Base-by-base conservation (phyloP, 2,329 filamentous ascomycete species). In the Colletotrichum kahawae region DNA sequence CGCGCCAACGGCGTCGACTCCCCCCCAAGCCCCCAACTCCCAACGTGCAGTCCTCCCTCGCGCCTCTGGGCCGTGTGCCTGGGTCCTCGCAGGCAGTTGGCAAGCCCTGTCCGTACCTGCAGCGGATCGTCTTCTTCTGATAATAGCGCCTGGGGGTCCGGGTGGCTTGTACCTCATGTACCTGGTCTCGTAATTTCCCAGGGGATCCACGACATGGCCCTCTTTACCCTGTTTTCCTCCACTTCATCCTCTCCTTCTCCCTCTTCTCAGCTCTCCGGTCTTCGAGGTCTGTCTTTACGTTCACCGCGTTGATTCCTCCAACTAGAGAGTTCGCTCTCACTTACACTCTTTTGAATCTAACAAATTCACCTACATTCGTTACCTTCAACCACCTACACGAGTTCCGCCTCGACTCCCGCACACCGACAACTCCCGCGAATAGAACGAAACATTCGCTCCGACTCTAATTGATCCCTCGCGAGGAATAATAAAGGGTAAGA, bases 311-410 rank as follows among this genome's bases (percentile, higher is more conserved):
- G 70, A 73, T 76, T 76, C 70, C 62, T 75, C 74, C 74, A 76
- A 76, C 74, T 76, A 74, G 74, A 76, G 74, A 73, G 70, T 69
- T 73, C 70, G 74, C 74, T 76, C 74, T 76, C 74, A 74, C 36
- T 74, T 70, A 76, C 74, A 76, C 74, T 76, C 74, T 60, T 76
- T 76, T 76, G 74, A 74, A 76, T 74, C 62, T 57, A 9, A n/a
- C 60, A 71, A 66, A 31, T 74, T 60, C 60, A 54, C 70, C 59
- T 71, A 57, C 74, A 76, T 65, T 76, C 74, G 65, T 76, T 76
- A 76, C 63, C 27, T 66, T 65, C 24, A 34, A 70, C 31, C 51
- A 74, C 51, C 51, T 60, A 56, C 10, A 38, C 65, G 63, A 38
- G 18, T 60, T 69, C 59, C 63, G 63, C 48, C 59, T 74, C 73